A percentile compares a stretch with the other conserved stretches of the same genome.
phyloP scores from a whole-genome alignment of 805 yeast species.

The Starmerella cellae region DNA sequence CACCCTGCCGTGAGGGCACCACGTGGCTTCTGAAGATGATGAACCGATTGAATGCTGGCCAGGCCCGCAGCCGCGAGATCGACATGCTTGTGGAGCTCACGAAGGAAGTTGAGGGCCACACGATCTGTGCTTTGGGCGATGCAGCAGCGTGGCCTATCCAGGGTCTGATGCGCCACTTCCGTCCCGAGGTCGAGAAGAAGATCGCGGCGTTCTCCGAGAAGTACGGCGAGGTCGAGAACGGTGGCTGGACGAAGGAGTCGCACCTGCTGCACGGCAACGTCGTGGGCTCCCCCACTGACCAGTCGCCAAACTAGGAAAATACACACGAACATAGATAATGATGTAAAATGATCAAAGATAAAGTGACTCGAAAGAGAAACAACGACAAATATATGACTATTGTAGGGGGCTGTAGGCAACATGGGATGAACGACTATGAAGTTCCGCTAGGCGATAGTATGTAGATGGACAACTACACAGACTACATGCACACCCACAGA shows the following conservation, averaged over 20 bases:
- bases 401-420: too few relatives aligned
- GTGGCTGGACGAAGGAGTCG: constrained; percentile 67
- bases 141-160: constrained; percentile 93
- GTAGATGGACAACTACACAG: too few relatives aligned
- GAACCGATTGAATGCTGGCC: constrained; percentile 69
- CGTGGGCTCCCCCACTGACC: constrained; percentile 31
- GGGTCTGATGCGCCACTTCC: constrained; percentile 72
- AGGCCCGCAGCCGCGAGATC: constrained; percentile 67
- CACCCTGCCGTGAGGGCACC: constrained; percentile 90
- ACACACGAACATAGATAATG: neutral
- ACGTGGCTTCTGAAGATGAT: constrained; percentile 73
- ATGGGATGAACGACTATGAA: too few relatives aligned
- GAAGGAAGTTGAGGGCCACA: constrained; percentile 80
- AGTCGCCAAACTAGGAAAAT: constrained; percentile 12
- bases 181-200: constrained; percentile 69
- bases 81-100: constrained; percentile 75
- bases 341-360: neutral
- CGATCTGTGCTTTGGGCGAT: constrained; percentile 84
- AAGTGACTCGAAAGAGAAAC: too few relatives aligned
- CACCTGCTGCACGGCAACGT: constrained; percentile 50
- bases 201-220: constrained; percentile 46
- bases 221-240: constrained; percentile 41
- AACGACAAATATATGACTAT: too few relatives aligned
- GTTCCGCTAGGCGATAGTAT: too few relatives aligned
- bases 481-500: too few relatives aligned